Evolutionary conservation across 2,329 filamentous ascomycete species (phyloP), one percentile per base, ranked within the genome.

Genomic region (Monosporascus sp.): DNA sequence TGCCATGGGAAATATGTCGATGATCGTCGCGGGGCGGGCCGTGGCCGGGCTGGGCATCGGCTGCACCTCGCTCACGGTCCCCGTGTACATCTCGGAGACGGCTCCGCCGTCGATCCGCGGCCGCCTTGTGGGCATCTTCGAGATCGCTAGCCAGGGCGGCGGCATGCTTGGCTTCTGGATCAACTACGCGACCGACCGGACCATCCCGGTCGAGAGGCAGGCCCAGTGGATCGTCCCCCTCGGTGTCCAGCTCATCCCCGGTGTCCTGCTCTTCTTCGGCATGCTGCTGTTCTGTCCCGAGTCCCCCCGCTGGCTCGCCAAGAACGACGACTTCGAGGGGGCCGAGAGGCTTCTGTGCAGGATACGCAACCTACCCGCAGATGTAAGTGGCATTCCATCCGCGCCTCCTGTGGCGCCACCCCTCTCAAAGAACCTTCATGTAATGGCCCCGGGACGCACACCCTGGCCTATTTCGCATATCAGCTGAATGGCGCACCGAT

Each of bases 31-130:
- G 7, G 81, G 80, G 0, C 75, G 81, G 4, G 78, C 79, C 56
- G 64, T 80, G 41, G 74, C 73, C 17, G 78, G 79, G 1, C 74
- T 76, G 63, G 78, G 77, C 7, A 72, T 81, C 40, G 79, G 78
- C 7, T 59, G 77, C 8, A 68, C 78, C 44, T 74, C 73, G 8
- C 78, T 79, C 66, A 73, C 76, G 26, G 77, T 84, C 2, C 81
- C 80, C 2, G 74, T 84, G 38, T 84, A 84, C 63, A 78, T 82
- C 45, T 77, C 79, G 1, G 81, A 84, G 63, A 78, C 76, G 60
- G 77, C 80, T 0, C 77, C 79, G 57, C 75, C 79, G 0, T 73
- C 72, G 15, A 78, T 73, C 44, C 73, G 80, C 63, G 79, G 78
- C 60, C 63, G 77, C 18, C 75, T 79, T n/a, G 75, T 79, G 24